phyloP scores from a whole-genome alignment of 208 protist genomes.

The Trypanosoma rangeli region DNA sequence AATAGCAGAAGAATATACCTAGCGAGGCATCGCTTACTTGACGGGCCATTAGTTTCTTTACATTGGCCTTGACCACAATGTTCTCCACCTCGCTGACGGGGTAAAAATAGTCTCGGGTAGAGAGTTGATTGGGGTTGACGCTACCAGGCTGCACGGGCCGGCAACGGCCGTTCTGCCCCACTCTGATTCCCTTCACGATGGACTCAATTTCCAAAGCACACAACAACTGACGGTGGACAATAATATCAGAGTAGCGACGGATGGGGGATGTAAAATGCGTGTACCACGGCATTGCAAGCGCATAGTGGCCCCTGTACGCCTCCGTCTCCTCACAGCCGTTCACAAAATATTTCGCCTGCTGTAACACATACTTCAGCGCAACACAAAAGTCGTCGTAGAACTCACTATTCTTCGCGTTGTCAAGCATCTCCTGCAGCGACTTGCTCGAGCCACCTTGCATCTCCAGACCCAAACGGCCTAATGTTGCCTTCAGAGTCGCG shows the following conservation, averaged over 20 bases:
- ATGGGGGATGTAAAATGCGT: constrained; percentile 96
- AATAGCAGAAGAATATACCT: constrained; percentile 72
- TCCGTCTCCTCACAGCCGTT: constrained; percentile 43
- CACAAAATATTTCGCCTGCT: constrained; percentile 76
- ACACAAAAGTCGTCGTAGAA: constrained; percentile 55
- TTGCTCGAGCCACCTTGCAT: constrained; percentile 42
- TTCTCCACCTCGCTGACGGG: constrained; percentile 47
- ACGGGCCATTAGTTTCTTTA: constrained; percentile 53
- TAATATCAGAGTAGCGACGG: constrained; percentile 91
- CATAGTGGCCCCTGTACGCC: constrained; percentile 77
- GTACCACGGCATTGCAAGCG: constrained; percentile 86
- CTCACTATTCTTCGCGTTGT: constrained; percentile 26
- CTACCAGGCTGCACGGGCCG: constrained; percentile 9
- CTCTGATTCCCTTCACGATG: constrained; percentile 33
- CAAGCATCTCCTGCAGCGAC: constrained; percentile 50
- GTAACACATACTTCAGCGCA: constrained; percentile 75
- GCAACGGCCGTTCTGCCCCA: constrained; percentile 19
- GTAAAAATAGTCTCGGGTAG: constrained; percentile 42
- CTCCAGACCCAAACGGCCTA: constrained; percentile 35
- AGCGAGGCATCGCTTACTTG: constrained; percentile 55
- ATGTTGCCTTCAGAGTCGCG: constrained; percentile 23
- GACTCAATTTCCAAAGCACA: constrained; percentile 80
- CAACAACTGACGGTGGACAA: constrained; percentile 89
- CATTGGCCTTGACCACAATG: constrained; percentile 58
- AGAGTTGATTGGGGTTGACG: constrained; percentile 45